Evolutionary conservation across 257 asterid genomes (phyloP), one percentile per base, ranked within the genome.

Genomic region (Plantago ovata): DNA sequence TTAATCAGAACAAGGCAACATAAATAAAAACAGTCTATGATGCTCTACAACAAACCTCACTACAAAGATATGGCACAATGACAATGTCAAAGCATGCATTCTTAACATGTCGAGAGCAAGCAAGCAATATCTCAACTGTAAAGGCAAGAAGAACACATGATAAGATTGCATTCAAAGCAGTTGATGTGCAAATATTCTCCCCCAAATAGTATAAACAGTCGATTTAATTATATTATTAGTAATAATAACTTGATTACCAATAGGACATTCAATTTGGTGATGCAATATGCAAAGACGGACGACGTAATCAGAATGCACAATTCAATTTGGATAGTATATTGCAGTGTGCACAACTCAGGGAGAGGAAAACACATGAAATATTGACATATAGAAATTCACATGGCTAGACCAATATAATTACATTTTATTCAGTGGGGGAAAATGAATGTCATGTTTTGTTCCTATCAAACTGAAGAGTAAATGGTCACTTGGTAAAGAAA

Each of bases 1-100:
- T 87, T 60, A 73, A 77, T 67, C 74, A 68, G 32, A 69, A 45
- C 43, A 69, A 53, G 66, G 49, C 38, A 62, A 53, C 56, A 67
- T 38, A 60, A 52, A 53, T 28, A 24, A 41, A 49, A 49, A 61
- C 21, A 53, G 45, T 3, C 36, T 51, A 62, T 28, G n/a, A 19
- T n/a, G 55, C 10, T 43, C 65, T 42, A 53, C 38, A 22, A 60
- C 50, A 51, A 45, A 51, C 62, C 63, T 15, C 56, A 23, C 53
- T 24, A 21, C 13, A 57, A 58, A 45, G 43, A 61, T 56, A 13
- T 14, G 15, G 40, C 42, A 57, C 23, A 28, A 28, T 28, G 36
- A 28, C 36, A 28, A 28, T 28, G 2, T 28, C 2, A 6, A 28
- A 28, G 7, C 36, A 28, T 28, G 36, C 40, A n/a, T 46, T n/a